phyloP scores from a whole-genome alignment of 495 filamentous ascomycete species.

The Daldinia grandis region DNA sequence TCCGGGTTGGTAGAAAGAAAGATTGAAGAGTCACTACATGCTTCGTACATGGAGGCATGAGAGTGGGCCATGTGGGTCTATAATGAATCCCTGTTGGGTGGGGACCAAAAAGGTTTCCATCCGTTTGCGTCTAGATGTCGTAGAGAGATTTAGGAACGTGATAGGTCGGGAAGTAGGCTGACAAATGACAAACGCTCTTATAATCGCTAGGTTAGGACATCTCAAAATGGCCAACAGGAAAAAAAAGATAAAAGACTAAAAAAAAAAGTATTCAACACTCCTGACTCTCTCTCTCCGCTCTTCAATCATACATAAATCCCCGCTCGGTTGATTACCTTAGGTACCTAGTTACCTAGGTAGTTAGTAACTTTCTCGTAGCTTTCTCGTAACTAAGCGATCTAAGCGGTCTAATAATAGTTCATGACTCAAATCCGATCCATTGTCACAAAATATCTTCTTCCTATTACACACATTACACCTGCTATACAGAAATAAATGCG shows the following conservation, averaged over 20 bases:
- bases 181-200: background rate
- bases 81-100: slow-evolving; percentile 16
- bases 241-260: too few relatives aligned
- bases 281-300: background rate
- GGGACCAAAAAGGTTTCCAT: slow-evolving; percentile 16
- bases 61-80: slow-evolving; percentile 25
- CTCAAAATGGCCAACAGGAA: background rate
- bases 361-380: background rate
- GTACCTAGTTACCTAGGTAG: background rate
- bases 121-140: slow-evolving; percentile 23
- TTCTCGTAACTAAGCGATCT: background rate
- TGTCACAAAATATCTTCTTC: background rate
- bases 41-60: too few relatives aligned
- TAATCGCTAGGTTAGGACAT: background rate
- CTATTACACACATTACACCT: background rate
- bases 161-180: slow-evolving; percentile 3
- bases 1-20: slow-evolving; percentile 28
- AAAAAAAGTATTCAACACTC: background rate
- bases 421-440: slow-evolving; percentile 2
- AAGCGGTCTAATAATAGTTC: slow-evolving; percentile 9
- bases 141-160: background rate
- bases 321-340: background rate
- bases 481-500: slow-evolving; percentile 5
- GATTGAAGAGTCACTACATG: slow-evolving; percentile 34
- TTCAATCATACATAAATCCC: background rate